Percentiles rank a stretch among this genome's conserved stretches.
Evolutionary conservation across 345 rosid genomes (phyloP).

Genomic region (Camelina hispida): DNA sequence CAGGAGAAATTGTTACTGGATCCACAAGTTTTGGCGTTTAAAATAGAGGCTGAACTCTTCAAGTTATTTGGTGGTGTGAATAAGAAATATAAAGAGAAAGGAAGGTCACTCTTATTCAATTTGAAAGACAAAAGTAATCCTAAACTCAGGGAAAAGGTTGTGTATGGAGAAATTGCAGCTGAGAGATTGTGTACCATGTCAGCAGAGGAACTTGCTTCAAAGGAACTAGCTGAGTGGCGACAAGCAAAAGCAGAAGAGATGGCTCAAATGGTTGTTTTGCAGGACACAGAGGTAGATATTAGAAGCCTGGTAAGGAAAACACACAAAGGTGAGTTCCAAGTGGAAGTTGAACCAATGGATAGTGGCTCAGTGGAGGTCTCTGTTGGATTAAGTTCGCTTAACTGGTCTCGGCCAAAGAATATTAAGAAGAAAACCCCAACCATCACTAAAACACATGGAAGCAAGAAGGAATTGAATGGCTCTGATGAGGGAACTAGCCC

Average conservation of each 20-base stretch:
- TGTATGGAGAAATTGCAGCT: constrained; percentile 72
- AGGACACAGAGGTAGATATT: constrained; percentile 71
- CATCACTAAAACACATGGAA: constrained; percentile 10
- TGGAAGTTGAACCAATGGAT: constrained; percentile 72
- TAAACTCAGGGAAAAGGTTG: constrained; percentile 78
- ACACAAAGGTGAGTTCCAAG: constrained; percentile 94
- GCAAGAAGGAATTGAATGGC: constrained; percentile 23
- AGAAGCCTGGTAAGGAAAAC: constrained; percentile 88
- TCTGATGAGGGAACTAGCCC: constrained; percentile 49
- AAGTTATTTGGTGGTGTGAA: constrained; percentile 84
- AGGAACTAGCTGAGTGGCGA: constrained; percentile 93
- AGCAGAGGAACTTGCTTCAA: constrained; percentile 95
- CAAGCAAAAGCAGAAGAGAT: constrained; percentile 92
- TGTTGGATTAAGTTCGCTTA: constrained; percentile 50
- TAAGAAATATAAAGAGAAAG: constrained; percentile 92
- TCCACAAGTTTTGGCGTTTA: constrained; percentile 61
- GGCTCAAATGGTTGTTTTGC: constrained; percentile 93
- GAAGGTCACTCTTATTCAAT: constrained; percentile 86
- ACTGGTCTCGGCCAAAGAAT: constrained; percentile 40
- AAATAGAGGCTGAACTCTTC: constrained; percentile 79
- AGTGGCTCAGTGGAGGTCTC: constrained; percentile 64
- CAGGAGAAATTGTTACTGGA: constrained; percentile 37
- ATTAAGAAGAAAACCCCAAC: constrained; percentile 41
- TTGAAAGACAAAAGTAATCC: constrained; percentile 92
- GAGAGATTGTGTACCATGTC: constrained; percentile 81